Conservation (phyloP, 2,329 filamentous ascomycete species). For the Calonectria honghensis region DNA sequence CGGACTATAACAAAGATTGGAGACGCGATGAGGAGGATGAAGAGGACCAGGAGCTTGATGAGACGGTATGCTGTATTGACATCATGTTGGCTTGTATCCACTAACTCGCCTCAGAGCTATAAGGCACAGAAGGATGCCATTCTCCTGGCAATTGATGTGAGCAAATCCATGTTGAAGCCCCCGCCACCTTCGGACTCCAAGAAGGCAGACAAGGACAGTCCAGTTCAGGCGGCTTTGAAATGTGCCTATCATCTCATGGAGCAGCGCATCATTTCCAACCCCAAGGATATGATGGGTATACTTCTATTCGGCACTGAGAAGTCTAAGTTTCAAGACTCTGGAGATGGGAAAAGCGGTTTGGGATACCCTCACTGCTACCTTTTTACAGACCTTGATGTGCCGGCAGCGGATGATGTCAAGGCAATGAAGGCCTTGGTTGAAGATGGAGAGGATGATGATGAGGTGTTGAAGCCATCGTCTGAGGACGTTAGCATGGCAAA, state of each 20-base stretch:
- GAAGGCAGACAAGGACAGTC: constrained; percentile 85
- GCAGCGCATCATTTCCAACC: constrained; percentile 97
- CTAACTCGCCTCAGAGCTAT: constrained; percentile 78
- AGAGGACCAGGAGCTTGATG: constrained; percentile 75
- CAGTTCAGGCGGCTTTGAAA: constrained; percentile 89
- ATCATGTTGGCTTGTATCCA: constrained; percentile 27
- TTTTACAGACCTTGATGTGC: constrained; percentile 90
- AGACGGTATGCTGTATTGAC: constrained; percentile 68
- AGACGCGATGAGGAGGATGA: constrained; percentile 78
- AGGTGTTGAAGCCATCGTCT: constrained; percentile 81
- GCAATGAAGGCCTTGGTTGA: constrained; percentile 84
- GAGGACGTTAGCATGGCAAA: constrained; percentile 88
- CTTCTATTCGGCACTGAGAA: constrained; percentile 92
- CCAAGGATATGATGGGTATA: constrained; percentile 97
- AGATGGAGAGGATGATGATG: constrained; percentile 82
- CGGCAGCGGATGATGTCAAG: constrained; percentile 91
- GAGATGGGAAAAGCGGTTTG: constrained; percentile 74
- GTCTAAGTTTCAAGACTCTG: constrained; percentile 84
- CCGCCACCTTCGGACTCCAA: constrained; percentile 81
- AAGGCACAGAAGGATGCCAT: constrained; percentile 97
- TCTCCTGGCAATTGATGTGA: constrained; percentile 96
- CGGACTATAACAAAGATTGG: constrained; percentile 64
- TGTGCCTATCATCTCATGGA: constrained; percentile 97
- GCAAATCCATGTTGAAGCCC: constrained; percentile 86
- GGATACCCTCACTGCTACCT: constrained; percentile 95